phyloP scores from a whole-genome alignment of 108 stramenopile species.

The Skeletonema potamos region DNA sequence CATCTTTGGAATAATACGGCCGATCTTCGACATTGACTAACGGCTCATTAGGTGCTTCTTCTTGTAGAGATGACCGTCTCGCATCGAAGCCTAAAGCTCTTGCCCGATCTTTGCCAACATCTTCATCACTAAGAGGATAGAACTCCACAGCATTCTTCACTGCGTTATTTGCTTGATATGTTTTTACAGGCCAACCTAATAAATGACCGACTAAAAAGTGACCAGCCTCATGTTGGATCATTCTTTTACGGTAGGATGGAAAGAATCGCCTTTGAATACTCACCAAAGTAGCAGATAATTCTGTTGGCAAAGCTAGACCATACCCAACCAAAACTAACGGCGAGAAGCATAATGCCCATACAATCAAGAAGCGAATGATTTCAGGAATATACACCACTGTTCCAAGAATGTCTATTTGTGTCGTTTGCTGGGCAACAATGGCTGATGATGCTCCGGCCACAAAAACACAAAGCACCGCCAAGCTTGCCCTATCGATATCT shows the following conservation, averaged over 20 bases:
- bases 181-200: slow-evolving; percentile 70
- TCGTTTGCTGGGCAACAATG: slow-evolving; percentile 59
- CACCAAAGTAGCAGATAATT: slow-evolving; percentile 63
- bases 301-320: slow-evolving; percentile 72
- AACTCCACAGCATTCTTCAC: slow-evolving; percentile 89
- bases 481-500: slow-evolving; percentile 76
- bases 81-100: slow-evolving; percentile 69
- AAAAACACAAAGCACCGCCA: slow-evolving; percentile 63
- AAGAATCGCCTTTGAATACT: slow-evolving; percentile 71
- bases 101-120: slow-evolving; percentile 60
- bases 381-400: slow-evolving; percentile 60
- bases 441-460: slow-evolving; percentile 60
- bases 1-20: slow-evolving; percentile 71
- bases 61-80: slow-evolving; percentile 4
- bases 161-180: slow-evolving; percentile 64
- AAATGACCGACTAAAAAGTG: slow-evolving; percentile 83
- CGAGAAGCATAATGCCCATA: slow-evolving; percentile 74
- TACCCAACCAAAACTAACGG: slow-evolving; percentile 80
- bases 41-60: slow-evolving; percentile 1
- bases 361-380: slow-evolving; percentile 75
- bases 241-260: slow-evolving; percentile 75
- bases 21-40: slow-evolving; percentile 22
- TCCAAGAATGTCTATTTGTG: slow-evolving; percentile 16
- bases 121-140: slow-evolving; percentile 73
- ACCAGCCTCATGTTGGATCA: slow-evolving; percentile 88